Percentiles rank a stretch among this genome's conserved stretches.
Conservation (phyloP, 106 monocot genomes). For the Narthecium ossifragum region DNA sequence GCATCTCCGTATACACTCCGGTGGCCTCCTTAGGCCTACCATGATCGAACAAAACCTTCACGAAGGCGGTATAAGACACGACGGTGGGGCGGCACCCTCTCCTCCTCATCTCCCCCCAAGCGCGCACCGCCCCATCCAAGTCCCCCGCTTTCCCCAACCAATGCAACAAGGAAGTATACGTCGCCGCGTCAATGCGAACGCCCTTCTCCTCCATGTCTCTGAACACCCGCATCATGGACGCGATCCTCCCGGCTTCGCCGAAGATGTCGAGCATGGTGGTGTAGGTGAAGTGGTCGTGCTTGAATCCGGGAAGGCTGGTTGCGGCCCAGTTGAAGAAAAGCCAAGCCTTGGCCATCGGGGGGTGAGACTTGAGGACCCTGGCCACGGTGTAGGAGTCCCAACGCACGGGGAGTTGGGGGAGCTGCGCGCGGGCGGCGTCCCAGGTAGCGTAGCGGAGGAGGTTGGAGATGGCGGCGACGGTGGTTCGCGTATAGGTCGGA, state of each 20-base stretch:
- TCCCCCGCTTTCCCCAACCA: slow-evolving; percentile 61
- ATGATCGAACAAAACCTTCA: slow-evolving; percentile 59
- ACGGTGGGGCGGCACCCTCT: slow-evolving; percentile 33
- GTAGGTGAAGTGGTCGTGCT: slow-evolving; percentile 88
- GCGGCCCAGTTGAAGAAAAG: slow-evolving; percentile 83
- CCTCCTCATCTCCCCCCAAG: slow-evolving; percentile 70
- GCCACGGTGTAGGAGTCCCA: slow-evolving; percentile 85
- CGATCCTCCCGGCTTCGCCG: slow-evolving; percentile 75
- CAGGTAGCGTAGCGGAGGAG: slow-evolving; percentile 63
- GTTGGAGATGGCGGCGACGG: slow-evolving; percentile 37
- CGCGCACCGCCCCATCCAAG: slow-evolving; percentile 38
- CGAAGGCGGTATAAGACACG: slow-evolving; percentile 73
- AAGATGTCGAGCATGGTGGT: slow-evolving; percentile 93
- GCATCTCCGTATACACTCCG: slow-evolving; percentile 51
- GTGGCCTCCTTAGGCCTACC: slow-evolving; percentile 46
- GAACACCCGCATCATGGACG: slow-evolving; percentile 43
- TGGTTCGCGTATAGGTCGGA: slow-evolving; percentile 38
- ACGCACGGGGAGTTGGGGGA: slow-evolving; percentile 24
- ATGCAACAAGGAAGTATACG: slow-evolving; percentile 56
- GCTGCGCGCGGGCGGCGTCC: slow-evolving; percentile 27
- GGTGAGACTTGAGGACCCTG: slow-evolving; percentile 81
- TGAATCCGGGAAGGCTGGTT: slow-evolving; percentile 34
- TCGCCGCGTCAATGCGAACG: slow-evolving; percentile 41
- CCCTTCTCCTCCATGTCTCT: slow-evolving; percentile 49
- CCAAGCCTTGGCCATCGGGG: slow-evolving; percentile 79